A percentile compares a stretch with the other conserved stretches of the same genome.
Conservation (phyloP, 1,284 basidiomycete genomes). For the Cryptococcus sp. region DNA sequence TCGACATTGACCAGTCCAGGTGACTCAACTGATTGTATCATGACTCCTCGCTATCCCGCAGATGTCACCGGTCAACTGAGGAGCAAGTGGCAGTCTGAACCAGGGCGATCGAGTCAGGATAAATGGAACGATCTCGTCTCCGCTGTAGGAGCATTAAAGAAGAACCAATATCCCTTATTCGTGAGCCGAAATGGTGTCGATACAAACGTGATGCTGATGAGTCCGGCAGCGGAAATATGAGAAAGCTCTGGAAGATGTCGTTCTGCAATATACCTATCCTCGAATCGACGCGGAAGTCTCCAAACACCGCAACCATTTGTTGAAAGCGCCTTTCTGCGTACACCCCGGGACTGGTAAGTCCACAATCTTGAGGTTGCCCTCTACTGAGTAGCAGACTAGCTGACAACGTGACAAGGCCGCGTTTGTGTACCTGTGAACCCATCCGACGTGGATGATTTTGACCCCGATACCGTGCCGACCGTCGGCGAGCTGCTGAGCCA, state of each 20-base stretch:
- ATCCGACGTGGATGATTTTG: constrained; percentile 73
- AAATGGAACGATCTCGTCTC: constrained; percentile 72
- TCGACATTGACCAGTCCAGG: neutral
- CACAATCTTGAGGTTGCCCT: too few relatives aligned
- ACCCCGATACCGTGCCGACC: constrained; percentile 83
- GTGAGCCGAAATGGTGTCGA: constrained; percentile 16
- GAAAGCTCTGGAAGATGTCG: constrained; percentile 74
- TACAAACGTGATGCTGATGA: neutral
- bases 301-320: constrained; percentile 94
- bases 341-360: constrained; percentile 79
- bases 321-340: constrained; percentile 96
- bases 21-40: neutral
- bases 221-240: constrained; percentile 35
- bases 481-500: constrained; percentile 79
- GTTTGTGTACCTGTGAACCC: constrained; percentile 94
- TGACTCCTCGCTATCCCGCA: constrained; percentile 12
- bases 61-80: constrained; percentile 59
- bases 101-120: constrained; percentile 61
- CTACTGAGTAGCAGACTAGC: neutral
- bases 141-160: constrained; percentile 40
- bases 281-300: constrained; percentile 96
- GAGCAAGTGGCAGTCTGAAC: constrained; percentile 65
- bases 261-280: constrained; percentile 94
- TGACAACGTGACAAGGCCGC: constrained; percentile 60
- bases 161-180: constrained; percentile 29